Evolutionary conservation across 805 yeast genomes (phyloP).

Genomic region (Ogataea ganodermae): DNA sequence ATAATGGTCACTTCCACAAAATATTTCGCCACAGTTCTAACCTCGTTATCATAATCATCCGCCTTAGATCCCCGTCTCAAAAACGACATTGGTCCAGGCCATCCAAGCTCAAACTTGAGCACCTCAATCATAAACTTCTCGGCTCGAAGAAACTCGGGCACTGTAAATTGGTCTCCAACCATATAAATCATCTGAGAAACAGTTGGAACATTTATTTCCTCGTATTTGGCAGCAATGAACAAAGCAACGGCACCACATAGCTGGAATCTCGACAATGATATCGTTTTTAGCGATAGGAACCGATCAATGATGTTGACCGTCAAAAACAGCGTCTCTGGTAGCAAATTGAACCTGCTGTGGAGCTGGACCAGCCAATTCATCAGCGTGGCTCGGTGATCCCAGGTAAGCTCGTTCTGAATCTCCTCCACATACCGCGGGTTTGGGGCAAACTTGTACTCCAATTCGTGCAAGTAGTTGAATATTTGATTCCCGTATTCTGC

Average conservation of each 20-base stretch:
- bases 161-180: conserved; percentile 79
- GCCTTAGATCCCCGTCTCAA: conserved; percentile 87
- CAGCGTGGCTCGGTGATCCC: conserved; percentile 77
- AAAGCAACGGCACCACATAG: conserved; percentile 90
- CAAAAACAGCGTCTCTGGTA: conserved; percentile 82
- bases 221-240: conserved; percentile 91
- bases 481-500: conserved; percentile 89
- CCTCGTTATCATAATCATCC: conserved; percentile 81
- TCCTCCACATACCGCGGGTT: conserved; percentile 72
- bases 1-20: conserved; percentile 75
- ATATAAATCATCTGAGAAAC: conserved; percentile 81
- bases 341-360: conserved; percentile 75
- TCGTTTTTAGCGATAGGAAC: conserved; percentile 68
- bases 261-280: conserved; percentile 83
- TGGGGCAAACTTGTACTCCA: conserved; percentile 73
- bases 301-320: conserved; percentile 87
- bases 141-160: conserved; percentile 75
- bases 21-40: conserved; percentile 85
- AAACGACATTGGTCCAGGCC: conserved; percentile 90
- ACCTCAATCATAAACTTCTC: conserved; percentile 76
- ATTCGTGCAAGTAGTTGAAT: conserved; percentile 71
- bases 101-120: conserved; percentile 72
- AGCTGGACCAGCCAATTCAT: conserved; percentile 92
- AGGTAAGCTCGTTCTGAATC: conserved; percentile 69
- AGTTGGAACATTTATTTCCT: conserved; percentile 88